Conservation (phyloP, 2,329 filamentous ascomycete genomes). For the Intubia oerlemansii region DNA sequence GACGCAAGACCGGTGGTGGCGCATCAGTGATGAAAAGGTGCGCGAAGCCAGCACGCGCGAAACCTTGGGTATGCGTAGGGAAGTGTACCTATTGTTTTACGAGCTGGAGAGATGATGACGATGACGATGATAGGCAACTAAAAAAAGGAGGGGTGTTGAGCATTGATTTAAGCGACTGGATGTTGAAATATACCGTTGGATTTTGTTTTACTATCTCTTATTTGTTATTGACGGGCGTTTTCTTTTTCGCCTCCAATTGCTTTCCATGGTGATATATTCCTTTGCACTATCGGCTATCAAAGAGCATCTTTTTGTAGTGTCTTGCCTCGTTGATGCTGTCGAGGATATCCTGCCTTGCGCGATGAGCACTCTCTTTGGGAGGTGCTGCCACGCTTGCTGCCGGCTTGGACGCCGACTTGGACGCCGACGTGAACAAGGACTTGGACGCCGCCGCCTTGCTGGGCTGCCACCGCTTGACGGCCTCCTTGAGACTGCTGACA, state of each 20-base stretch:
- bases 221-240: too few relatives aligned
- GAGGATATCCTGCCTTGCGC: conserved; percentile 73
- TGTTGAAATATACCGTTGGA: too few relatives aligned
- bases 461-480: conserved; percentile 58
- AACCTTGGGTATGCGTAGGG: conserved; percentile 79
- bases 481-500: conserved; percentile 84
- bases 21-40: conserved; percentile 92
- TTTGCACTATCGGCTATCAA: too few relatives aligned
- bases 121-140: too few relatives aligned
- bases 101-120: too few relatives aligned
- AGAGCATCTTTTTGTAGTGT: conserved; percentile 44
- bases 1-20: conserved; percentile 70
- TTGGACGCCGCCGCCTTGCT: conserved; percentile 28
- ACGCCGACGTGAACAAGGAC: neutral
- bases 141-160: too few relatives aligned
- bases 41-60: conserved; percentile 86
- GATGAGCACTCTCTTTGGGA: conserved; percentile 53
- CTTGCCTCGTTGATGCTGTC: conserved; percentile 86
- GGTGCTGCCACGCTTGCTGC: neutral
- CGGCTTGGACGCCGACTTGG: too few relatives aligned
- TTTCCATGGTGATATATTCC: too few relatives aligned
- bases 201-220: too few relatives aligned
- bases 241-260: too few relatives aligned
- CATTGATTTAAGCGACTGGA: too few relatives aligned
- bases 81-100: conserved; percentile 94